phyloP scores from a whole-genome alignment of 202 grass and related monocot genomes.

The Sporobolus alterniflorus region DNA sequence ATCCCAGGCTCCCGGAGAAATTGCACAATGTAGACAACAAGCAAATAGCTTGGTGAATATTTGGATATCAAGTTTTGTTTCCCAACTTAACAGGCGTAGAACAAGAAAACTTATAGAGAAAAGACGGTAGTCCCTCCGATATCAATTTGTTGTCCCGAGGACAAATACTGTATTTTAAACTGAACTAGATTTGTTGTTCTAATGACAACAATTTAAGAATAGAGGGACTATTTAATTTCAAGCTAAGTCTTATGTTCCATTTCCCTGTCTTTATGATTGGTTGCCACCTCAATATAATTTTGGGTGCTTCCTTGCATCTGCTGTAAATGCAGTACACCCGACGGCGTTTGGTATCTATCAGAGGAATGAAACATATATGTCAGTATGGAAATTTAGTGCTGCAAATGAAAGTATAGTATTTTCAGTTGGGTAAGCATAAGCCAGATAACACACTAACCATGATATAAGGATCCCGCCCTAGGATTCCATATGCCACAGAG shows the following conservation, averaged over 20 bases:
- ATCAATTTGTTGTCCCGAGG: no score
- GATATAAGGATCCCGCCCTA: conserved; percentile 65
- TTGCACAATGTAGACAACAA: neutral
- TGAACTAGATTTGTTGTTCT: no score
- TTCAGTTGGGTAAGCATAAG: no score
- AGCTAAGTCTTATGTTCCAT: neutral
- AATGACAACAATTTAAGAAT: no score
- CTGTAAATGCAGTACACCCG: conserved; percentile 80
- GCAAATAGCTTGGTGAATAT: neutral
- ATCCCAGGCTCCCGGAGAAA: no score
- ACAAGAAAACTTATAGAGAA: neutral
- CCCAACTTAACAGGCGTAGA: neutral
- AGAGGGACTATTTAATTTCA: no score
- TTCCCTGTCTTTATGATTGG: neutral
- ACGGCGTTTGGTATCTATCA: conserved; percentile 66
- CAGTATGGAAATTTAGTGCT: neutral
- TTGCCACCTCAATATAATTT: conserved; percentile 11
- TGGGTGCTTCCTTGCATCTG: conserved; percentile 38
- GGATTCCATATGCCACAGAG: conserved; percentile 72
- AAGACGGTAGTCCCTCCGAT: no score
- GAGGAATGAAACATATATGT: conserved; percentile 20
- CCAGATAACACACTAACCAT: neutral
- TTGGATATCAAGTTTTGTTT: neutral
- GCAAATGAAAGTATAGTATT: neutral
- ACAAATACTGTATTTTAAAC: no score